A percentile compares a stretch with the other conserved stretches of the same genome.
These are phyloP conservation scores for Cronartium quercuum DNA, from an alignment of 1,284 basidiomycete genomes.

Conservation along the genomic window DNA sequence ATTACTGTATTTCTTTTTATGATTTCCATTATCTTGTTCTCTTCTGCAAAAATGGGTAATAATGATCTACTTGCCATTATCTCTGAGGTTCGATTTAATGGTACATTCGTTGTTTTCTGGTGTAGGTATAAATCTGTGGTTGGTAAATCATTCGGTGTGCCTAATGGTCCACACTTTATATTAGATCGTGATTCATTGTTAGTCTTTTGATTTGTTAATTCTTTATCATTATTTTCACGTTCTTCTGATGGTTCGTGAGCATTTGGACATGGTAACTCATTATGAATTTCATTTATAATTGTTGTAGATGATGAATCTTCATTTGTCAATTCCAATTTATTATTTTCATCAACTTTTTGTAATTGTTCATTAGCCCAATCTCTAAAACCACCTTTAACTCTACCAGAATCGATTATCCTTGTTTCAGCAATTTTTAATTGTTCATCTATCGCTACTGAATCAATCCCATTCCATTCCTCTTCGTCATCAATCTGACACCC, in stretches of 20 bases:
- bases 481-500: slow-evolving; percentile 8
- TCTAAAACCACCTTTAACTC: slow-evolving; percentile 38
- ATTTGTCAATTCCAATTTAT: background rate
- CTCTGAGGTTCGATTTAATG: slow-evolving; percentile 63
- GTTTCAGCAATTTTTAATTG: background rate
- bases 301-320: background rate
- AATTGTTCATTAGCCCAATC: slow-evolving; percentile 39
- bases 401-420: background rate
- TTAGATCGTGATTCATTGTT: background rate
- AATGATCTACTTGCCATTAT: slow-evolving; percentile 71
- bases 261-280: background rate
- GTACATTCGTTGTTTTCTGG: slow-evolving; percentile 54
- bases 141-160: slow-evolving; percentile 26
- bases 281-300: background rate
- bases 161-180: slow-evolving; percentile 33
- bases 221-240: no score
- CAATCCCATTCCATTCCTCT: slow-evolving; percentile 34
- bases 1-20: slow-evolving; percentile 75
- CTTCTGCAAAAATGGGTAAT: slow-evolving; percentile 85
- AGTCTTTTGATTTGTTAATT: background rate
- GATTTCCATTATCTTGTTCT: slow-evolving; percentile 88
- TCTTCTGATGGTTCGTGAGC: no score
- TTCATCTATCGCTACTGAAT: background rate
- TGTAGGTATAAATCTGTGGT: slow-evolving; percentile 41
- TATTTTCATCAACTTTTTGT: slow-evolving; percentile 8